Conservation (phyloP, 352 stramenopile species). For the Blastocystis sp. region DNA sequence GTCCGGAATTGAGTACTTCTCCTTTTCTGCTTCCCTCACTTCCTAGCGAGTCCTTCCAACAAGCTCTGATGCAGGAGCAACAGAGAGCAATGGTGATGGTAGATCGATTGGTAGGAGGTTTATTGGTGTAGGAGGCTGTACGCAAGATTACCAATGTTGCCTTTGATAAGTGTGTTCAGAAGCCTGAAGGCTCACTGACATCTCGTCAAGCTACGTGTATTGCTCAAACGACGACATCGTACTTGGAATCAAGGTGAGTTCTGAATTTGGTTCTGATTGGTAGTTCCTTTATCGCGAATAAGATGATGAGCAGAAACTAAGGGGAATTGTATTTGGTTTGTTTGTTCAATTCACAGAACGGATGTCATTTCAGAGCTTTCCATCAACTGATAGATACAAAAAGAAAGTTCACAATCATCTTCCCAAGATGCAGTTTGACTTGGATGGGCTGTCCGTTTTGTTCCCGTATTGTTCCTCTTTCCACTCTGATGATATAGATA, state of each 20-base stretch:
- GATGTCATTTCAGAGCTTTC: too few relatives aligned
- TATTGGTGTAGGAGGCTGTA: conserved; percentile 6
- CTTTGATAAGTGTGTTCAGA: conserved; percentile 58
- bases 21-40: background rate
- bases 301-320: conserved; percentile 24
- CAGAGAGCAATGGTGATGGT: conserved; percentile 55
- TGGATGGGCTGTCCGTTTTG: conserved; percentile 91
- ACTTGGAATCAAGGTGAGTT: conserved; percentile 39
- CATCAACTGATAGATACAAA: too few relatives aligned
- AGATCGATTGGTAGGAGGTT: background rate
- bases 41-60: conserved; percentile 4
- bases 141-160: conserved; percentile 25
- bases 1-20: conserved; percentile 6
- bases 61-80: conserved; percentile 56
- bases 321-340: background rate
- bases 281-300: conserved; percentile 6
- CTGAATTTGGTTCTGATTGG: background rate
- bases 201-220: conserved; percentile 43
- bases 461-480: conserved; percentile 83
- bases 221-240: conserved; percentile 16
- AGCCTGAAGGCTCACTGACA: background rate
- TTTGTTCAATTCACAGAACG: background rate
- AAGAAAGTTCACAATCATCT: too few relatives aligned
- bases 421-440: conserved; percentile 69
- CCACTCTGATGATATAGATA: conserved; percentile 48